Conservation (phyloP, 805 yeast genomes). For the Kuraishia ogatae region DNA sequence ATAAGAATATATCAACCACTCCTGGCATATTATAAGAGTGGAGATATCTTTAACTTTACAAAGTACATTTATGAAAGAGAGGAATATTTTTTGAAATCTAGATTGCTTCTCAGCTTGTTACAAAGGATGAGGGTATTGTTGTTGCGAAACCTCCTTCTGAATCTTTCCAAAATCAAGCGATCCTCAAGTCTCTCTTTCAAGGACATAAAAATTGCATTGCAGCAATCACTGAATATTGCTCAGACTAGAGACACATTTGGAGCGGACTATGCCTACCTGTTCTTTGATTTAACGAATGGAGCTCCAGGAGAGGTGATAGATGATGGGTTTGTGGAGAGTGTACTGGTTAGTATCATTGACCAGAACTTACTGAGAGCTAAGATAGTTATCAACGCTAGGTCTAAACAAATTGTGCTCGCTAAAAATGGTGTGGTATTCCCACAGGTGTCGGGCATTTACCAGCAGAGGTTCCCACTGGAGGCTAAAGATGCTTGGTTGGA, state of each 20-base stretch:
- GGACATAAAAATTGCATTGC: slow-evolving; percentile 17
- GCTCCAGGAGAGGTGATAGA: slow-evolving; percentile 12
- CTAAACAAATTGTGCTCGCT: slow-evolving; percentile 14
- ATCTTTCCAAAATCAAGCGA: background rate
- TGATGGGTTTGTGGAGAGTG: slow-evolving; percentile 38
- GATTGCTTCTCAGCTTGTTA: slow-evolving; percentile 32
- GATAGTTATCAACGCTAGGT: slow-evolving; percentile 18
- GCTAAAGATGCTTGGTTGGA: slow-evolving; percentile 22
- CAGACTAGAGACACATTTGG: background rate
- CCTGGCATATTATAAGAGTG: slow-evolving; percentile 25
- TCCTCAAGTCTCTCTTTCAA: slow-evolving; percentile 11
- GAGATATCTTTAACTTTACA: slow-evolving; percentile 32
- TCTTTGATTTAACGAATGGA: background rate
- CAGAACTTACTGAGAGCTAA: slow-evolving; percentile 47
- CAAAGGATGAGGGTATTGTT: slow-evolving; percentile 37
- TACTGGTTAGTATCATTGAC: slow-evolving; percentile 42
- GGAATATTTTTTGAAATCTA: slow-evolving; percentile 26
- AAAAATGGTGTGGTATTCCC: slow-evolving; percentile 20
- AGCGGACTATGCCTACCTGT: background rate
- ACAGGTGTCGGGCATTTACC: slow-evolving; percentile 11
- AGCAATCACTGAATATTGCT: slow-evolving; percentile 9
- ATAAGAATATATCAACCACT: slow-evolving; percentile 29
- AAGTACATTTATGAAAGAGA: slow-evolving; percentile 23
- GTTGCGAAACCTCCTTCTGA: slow-evolving; percentile 30
- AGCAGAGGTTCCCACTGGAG: slow-evolving; percentile 11